A percentile compares a stretch with the other conserved stretches of the same genome.
These are phyloP conservation scores for Aspergillus diversus DNA, from an alignment of 495 filamentous ascomycete genomes.

Conservation along the genomic window DNA sequence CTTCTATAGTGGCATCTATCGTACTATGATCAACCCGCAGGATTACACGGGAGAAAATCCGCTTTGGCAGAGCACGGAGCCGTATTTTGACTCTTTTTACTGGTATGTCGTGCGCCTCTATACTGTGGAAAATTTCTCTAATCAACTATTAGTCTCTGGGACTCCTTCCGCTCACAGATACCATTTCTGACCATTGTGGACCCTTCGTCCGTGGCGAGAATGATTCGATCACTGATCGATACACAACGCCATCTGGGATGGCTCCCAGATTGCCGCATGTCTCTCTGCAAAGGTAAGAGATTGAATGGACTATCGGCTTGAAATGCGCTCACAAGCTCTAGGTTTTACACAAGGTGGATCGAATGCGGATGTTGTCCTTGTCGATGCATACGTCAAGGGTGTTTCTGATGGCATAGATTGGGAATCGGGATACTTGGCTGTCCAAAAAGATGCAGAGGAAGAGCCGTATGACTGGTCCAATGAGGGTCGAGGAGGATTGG, in stretches of 20 bases:
- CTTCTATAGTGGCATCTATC: constrained; percentile 59
- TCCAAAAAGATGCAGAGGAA: constrained; percentile 69
- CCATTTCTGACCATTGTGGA: constrained; percentile 69
- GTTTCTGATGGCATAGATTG: constrained; percentile 65
- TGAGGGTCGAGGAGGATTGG: constrained; percentile 74
- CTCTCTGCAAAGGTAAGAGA: constrained; percentile 66
- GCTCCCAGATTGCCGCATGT: constrained; percentile 68
- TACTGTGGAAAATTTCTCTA: constrained; percentile 4
- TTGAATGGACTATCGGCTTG: no score
- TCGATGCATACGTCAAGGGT: constrained; percentile 75
- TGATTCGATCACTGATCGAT: constrained; percentile 72
- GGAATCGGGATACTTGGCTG: constrained; percentile 68
- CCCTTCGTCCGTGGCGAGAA: constrained; percentile 62
- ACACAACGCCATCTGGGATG: constrained; percentile 71
- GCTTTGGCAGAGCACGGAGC: constrained; percentile 67
- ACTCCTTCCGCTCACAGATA: constrained; percentile 67
- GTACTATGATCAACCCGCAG: constrained; percentile 69
- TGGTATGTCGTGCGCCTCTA: constrained; percentile 44
- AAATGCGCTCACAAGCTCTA: constrained; percentile 18
- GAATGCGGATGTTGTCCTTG: constrained; percentile 75
- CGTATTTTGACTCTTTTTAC: constrained; percentile 60
- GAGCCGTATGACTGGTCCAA: constrained; percentile 69
- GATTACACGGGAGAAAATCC: constrained; percentile 79
- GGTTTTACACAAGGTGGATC: constrained; percentile 71
- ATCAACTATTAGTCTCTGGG: constrained; percentile 50